Evolutionary conservation across 805 yeast species (phyloP).

Genomic region (Wickerhamiella qilinensis): DNA sequence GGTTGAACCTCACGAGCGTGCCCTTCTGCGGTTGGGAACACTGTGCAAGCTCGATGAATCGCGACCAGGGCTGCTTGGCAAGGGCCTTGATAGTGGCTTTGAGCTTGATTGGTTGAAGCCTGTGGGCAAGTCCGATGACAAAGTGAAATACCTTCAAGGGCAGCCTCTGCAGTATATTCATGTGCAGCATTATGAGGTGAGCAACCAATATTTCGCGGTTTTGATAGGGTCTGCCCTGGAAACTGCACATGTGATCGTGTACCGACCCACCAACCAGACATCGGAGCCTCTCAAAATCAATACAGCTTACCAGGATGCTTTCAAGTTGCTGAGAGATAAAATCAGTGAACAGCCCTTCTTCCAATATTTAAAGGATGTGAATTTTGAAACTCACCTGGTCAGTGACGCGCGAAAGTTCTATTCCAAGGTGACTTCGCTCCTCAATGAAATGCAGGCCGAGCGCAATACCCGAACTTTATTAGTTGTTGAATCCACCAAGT

Average conservation of each 20-base stretch:
- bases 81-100: conserved; percentile 76
- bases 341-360: conserved; percentile 23
- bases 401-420: conserved; percentile 39
- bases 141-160: conserved; percentile 24
- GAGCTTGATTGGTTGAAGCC: conserved; percentile 37
- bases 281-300: conserved; percentile 2
- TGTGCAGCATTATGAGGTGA: conserved; percentile 13
- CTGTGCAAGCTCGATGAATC: conserved; percentile 53
- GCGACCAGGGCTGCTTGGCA: conserved; percentile 68
- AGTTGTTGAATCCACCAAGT: conserved; percentile 58
- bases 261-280: background rate
- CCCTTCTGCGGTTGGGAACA: conserved; percentile 63
- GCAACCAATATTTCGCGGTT: conserved; percentile 10
- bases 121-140: conserved; percentile 13
- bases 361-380: conserved; percentile 34
- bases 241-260: conserved; percentile 2
- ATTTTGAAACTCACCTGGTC: conserved; percentile 39
- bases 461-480: conserved; percentile 49
- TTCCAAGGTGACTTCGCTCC: conserved; percentile 37
- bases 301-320: conserved; percentile 6
- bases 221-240: conserved; percentile 9
- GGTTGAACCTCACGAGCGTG: conserved; percentile 50
- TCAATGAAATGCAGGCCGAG: conserved; percentile 45
- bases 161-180: conserved; percentile 18
- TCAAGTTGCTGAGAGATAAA: background rate